Percentiles rank a stretch among this genome's conserved stretches.
These are phyloP conservation scores for Tetrapisispora taiwanensis DNA, from an alignment of 805 yeast species.

Conservation along the genomic window DNA sequence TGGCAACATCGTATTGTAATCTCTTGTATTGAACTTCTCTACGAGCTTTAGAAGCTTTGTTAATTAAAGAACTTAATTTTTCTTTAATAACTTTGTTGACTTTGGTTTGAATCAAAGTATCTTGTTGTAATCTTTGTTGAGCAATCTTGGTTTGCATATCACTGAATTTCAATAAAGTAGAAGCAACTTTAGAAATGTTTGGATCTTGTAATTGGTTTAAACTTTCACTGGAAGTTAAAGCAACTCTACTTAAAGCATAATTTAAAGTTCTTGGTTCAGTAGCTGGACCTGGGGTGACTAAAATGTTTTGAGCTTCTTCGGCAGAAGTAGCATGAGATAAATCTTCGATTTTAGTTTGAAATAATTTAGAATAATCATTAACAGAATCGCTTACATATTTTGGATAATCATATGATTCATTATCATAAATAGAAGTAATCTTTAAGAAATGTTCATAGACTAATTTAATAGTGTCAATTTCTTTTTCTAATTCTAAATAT, in stretches of 20 bases:
- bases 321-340: conserved; percentile 66
- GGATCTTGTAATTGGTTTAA: conserved; percentile 21
- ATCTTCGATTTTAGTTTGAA: conserved; percentile 53
- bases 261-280: conserved; percentile 66
- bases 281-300: conserved; percentile 34
- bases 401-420: conserved; percentile 78
- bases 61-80: conserved; percentile 49
- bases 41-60: conserved; percentile 58
- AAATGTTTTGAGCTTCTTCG: conserved; percentile 35
- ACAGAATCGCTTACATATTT: conserved; percentile 64
- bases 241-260: conserved; percentile 72
- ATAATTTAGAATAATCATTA: conserved; percentile 55
- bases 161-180: conserved; percentile 57
- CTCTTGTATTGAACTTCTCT: conserved; percentile 69
- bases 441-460: conserved; percentile 50
- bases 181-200: conserved; percentile 43
- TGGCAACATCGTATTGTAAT: conserved; percentile 68
- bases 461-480: conserved; percentile 60
- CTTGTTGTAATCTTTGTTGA: conserved; percentile 75
- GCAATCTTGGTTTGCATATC: conserved; percentile 66
- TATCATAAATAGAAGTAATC: conserved; percentile 50
- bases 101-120: conserved; percentile 55
- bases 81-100: conserved; percentile 59
- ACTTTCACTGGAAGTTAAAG: conserved; percentile 36
- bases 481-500: conserved; percentile 61